phyloP scores from a whole-genome alignment of 768 basidiomycete genomes.

The Gloeostereum incarnatum region DNA sequence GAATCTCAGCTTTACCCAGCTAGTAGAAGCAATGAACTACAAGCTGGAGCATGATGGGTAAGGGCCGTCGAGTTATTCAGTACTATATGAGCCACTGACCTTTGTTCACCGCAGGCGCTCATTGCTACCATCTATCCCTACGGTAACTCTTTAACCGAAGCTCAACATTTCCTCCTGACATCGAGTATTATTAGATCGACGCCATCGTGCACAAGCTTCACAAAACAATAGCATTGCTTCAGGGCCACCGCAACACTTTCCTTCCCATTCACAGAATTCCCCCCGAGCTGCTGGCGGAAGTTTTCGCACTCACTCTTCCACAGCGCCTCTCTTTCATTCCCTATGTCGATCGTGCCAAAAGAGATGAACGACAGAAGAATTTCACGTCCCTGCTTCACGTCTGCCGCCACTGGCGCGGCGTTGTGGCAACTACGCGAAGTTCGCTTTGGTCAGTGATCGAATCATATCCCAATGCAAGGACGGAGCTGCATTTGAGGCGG shows the following conservation, averaged over 20 bases:
- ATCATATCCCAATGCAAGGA: not conserved
- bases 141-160: too few species aligned
- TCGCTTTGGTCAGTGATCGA: constrained; percentile 8
- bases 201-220: not conserved
- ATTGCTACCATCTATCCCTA: too few species aligned
- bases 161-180: too few species aligned
- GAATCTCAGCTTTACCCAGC: too few species aligned
- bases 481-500: constrained; percentile 5
- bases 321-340: constrained; percentile 7
- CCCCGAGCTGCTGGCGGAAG: constrained; percentile 7
- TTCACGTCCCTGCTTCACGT: constrained; percentile 3
- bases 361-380: not conserved
- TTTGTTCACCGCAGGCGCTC: too few species aligned
- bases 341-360: not conserved
- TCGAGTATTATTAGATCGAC: too few species aligned
- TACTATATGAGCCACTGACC: too few species aligned
- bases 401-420: constrained; percentile 11
- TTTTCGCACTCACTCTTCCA: constrained; percentile 5
- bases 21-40: too few species aligned
- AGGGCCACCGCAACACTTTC: constrained; percentile 4
- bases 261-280: constrained; percentile 9
- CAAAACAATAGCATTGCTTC: not conserved
- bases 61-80: too few species aligned
- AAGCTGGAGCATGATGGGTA: too few species aligned
- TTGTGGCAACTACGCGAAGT: constrained; percentile 9